Percentiles rank a stretch among this genome's conserved stretches.
Conservation (phyloP, 1,284 basidiomycete species). For the Rhodotorula sp. region DNA sequence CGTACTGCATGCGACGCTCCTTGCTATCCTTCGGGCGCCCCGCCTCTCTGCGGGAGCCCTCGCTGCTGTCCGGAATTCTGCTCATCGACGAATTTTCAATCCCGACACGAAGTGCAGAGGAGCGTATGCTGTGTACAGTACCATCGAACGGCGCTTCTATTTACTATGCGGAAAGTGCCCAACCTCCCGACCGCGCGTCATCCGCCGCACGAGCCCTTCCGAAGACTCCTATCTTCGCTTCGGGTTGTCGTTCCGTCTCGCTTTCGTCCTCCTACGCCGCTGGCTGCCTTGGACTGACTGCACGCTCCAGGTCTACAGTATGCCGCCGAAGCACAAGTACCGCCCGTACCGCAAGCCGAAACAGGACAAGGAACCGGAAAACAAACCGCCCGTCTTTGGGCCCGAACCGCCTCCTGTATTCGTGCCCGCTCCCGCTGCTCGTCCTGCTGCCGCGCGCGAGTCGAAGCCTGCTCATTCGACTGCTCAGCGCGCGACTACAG, state of each 20-base stretch:
- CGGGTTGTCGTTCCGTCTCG: not conserved
- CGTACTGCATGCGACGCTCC: not conserved
- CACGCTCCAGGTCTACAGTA: not conserved
- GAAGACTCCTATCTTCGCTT: too few relatives aligned
- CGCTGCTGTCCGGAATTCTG: too few relatives aligned
- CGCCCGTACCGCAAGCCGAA: not conserved
- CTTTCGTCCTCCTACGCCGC: not conserved
- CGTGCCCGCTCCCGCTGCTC: not conserved
- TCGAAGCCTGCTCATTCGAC: not conserved
- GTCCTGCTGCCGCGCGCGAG: not conserved
- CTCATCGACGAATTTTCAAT: too few relatives aligned
- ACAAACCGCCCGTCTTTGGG: conserved; percentile 8
- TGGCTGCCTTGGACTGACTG: too few relatives aligned
- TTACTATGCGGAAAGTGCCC: too few relatives aligned
- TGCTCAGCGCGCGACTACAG: not conserved
- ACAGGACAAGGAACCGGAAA: not conserved
- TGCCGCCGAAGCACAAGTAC: conserved; percentile 5
- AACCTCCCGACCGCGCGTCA: too few relatives aligned
- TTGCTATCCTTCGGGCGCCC: too few relatives aligned
- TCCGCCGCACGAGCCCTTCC: too few relatives aligned
- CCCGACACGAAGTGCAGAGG: too few relatives aligned
- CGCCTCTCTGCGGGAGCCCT: too few relatives aligned
- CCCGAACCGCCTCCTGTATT: not conserved
- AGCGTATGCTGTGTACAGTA: too few relatives aligned
- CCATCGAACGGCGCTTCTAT: too few relatives aligned